Conservation (phyloP, 352 stramenopile species). For the Peronospora destructor region DNA sequence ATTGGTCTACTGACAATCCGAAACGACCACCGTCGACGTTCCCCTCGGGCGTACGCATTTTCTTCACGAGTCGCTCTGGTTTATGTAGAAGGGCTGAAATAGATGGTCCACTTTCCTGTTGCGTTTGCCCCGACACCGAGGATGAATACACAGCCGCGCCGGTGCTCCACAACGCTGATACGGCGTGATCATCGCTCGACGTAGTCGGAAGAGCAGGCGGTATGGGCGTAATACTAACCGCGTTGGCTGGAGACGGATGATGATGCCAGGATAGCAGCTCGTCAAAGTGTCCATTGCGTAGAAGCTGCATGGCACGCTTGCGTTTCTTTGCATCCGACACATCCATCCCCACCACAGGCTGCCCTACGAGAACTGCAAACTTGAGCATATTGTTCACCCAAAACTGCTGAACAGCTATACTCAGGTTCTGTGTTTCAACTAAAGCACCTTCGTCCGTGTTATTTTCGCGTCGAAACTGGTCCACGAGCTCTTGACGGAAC, state of each 20-base stretch:
- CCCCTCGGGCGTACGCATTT: conserved; percentile 45
- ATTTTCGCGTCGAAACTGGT: conserved; percentile 79
- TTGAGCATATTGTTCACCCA: conserved; percentile 83
- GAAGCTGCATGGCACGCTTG: conserved; percentile 68
- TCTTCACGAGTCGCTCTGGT: conserved; percentile 35
- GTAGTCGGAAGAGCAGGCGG: conserved; percentile 17
- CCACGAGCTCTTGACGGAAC: conserved; percentile 76
- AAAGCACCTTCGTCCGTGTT: conserved; percentile 72
- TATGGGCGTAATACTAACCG: conserved; percentile 36
- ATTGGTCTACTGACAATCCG: conserved; percentile 23
- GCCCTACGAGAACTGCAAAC: conserved; percentile 67
- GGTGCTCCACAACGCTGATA: conserved; percentile 22
- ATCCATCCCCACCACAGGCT: conserved; percentile 66
- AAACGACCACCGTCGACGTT: conserved; percentile 22
- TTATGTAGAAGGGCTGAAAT: conserved; percentile 31
- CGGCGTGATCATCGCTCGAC: conserved; percentile 5
- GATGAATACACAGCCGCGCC: conserved; percentile 22
- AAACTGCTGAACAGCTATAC: conserved; percentile 77
- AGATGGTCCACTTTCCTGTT: conserved; percentile 25
- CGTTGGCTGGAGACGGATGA: conserved; percentile 34
- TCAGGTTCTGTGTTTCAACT: conserved; percentile 62
- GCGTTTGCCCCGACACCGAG: conserved; percentile 14
- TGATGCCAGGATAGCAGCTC: conserved; percentile 62
- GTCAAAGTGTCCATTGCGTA: conserved; percentile 71
- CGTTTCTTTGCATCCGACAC: conserved; percentile 79